These are phyloP conservation scores for Zymoseptoria pseudotritici DNA, from an alignment of 2,329 filamentous ascomycete genomes.

Conservation along the genomic window DNA sequence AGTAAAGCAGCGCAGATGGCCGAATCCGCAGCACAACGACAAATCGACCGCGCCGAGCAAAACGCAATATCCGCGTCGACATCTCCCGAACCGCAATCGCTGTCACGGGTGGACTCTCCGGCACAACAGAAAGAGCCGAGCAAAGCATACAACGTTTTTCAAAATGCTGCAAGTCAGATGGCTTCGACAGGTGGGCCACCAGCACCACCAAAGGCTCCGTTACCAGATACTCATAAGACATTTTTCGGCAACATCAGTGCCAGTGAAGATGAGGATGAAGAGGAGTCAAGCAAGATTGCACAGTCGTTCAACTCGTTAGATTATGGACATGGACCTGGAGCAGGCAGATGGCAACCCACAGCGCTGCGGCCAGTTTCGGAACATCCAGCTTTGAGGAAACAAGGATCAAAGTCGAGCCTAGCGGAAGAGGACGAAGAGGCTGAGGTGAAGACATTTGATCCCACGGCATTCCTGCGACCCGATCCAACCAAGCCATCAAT, in stretches of 20 bases:
- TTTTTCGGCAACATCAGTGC: slow-evolving; percentile 34
- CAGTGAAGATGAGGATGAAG: slow-evolving; percentile 35
- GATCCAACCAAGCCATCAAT: slow-evolving; percentile 16
- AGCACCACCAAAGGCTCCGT: slow-evolving; percentile 8
- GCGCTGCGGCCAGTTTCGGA: slow-evolving; percentile 29
- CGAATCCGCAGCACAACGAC: slow-evolving; percentile 19
- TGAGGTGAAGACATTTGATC: slow-evolving; percentile 8
- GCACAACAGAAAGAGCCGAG: slow-evolving; percentile 26
- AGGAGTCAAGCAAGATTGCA: slow-evolving; percentile 16
- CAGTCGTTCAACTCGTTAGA: slow-evolving; percentile 17
- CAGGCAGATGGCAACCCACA: slow-evolving; percentile 25
- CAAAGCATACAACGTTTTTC: slow-evolving; percentile 39
- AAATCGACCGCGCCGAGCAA: slow-evolving; percentile 18
- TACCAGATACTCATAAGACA: slow-evolving; percentile 29
- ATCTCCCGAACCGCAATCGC: slow-evolving; percentile 7
- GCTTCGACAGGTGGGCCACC: slow-evolving; percentile 9
- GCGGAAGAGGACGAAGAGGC: slow-evolving; percentile 26
- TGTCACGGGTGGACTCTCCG: slow-evolving; percentile 24
- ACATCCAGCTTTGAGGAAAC: slow-evolving; percentile 27
- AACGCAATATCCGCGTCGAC: slow-evolving; percentile 13
- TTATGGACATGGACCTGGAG: slow-evolving; percentile 19
- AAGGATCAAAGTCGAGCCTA: slow-evolving; percentile 19
- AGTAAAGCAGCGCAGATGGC: slow-evolving; percentile 7
- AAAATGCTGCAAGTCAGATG: slow-evolving; percentile 39
- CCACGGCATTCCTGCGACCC: slow-evolving; percentile 13